Evolutionary conservation across 257 asterid species (phyloP).

Genomic region (Phtheirospermum japonicum): DNA sequence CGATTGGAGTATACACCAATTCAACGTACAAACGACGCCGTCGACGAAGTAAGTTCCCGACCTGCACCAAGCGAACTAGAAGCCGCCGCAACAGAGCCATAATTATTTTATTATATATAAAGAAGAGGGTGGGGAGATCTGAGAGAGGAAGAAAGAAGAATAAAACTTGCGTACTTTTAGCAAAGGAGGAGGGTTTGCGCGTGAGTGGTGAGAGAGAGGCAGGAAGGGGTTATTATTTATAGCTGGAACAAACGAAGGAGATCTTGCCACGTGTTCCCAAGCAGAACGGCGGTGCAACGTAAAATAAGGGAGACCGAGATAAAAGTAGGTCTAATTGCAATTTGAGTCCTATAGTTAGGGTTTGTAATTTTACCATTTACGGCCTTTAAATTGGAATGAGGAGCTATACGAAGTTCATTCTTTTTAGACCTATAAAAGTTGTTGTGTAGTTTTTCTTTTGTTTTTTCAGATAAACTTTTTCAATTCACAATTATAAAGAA

Average conservation of each 20-base stretch:
- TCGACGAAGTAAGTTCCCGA: conserved; percentile 39
- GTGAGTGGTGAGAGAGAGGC: neutral
- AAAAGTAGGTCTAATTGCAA: neutral
- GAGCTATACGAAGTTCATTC: too few relatives aligned
- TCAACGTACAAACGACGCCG: neutral
- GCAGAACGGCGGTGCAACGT: conserved; percentile 10
- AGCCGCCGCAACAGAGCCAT: conserved; percentile 40
- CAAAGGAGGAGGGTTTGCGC: neutral
- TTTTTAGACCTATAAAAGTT: too few relatives aligned
- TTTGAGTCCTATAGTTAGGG: too few relatives aligned
- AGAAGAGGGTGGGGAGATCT: neutral
- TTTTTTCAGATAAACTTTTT: too few relatives aligned
- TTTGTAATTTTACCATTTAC: too few relatives aligned
- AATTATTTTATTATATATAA: too few relatives aligned
- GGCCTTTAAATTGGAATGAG: too few relatives aligned
- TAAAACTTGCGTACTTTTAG: conserved; percentile 2
- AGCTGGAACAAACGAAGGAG: conserved; percentile 29
- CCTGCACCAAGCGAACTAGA: conserved; percentile 76
- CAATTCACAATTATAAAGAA: too few relatives aligned
- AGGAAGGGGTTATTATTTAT: conserved; percentile 28
- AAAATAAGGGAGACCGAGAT: neutral
- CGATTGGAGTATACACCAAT: neutral
- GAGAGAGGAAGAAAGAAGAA: neutral
- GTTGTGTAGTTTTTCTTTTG: too few relatives aligned
- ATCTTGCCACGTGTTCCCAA: conserved; percentile 40